These are phyloP conservation scores for Sicyos edulis DNA, from an alignment of 306 rosid species.

Conservation along the genomic window DNA sequence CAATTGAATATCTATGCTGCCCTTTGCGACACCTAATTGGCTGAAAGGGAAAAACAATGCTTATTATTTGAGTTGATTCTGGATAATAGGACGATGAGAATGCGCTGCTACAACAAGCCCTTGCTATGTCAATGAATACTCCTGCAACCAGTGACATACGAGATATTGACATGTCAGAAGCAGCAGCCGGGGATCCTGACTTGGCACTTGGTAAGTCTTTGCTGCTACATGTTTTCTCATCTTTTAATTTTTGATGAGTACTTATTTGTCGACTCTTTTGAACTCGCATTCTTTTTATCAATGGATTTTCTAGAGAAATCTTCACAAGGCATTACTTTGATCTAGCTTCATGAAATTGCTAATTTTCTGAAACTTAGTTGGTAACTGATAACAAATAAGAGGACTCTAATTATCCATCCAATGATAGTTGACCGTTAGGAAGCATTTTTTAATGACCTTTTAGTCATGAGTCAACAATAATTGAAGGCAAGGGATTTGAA, in stretches of 20 bases:
- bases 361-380: too few relatives aligned
- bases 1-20: background rate
- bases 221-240: constrained; percentile 3
- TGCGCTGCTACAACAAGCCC: constrained; percentile 93
- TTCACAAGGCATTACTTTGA: background rate
- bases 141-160: constrained; percentile 52
- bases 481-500: too few relatives aligned
- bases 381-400: too few relatives aligned
- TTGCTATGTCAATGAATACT: constrained; percentile 98
- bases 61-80: background rate
- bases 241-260: constrained; percentile 1
- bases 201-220: constrained; percentile 73
- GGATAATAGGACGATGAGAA: constrained; percentile 59
- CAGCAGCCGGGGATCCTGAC: constrained; percentile 69
- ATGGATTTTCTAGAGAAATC: background rate
- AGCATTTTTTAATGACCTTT: too few relatives aligned
- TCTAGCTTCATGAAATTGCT: too few relatives aligned
- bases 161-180: constrained; percentile 89
- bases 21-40: background rate
- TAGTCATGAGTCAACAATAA: too few relatives aligned
- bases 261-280: background rate
- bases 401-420: too few relatives aligned
- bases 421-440: too few relatives aligned
- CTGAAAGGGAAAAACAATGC: background rate
- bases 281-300: background rate